A percentile compares a stretch with the other conserved stretches of the same genome.
Evolutionary conservation across 1,139 yeast species (phyloP).

Genomic region (Meyerozyma smithsonii): DNA sequence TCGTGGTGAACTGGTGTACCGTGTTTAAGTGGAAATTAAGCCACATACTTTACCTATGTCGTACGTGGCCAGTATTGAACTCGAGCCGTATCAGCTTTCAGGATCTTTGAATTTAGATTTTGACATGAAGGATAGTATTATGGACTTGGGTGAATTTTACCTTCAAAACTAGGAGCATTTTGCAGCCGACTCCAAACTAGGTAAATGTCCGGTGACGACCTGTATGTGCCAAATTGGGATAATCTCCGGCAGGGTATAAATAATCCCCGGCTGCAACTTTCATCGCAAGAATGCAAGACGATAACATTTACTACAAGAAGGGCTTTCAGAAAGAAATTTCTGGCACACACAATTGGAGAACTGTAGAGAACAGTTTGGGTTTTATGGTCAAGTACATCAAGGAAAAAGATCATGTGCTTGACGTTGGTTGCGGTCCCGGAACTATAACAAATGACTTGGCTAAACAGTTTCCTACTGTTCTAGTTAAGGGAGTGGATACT

Average conservation of each 20-base stretch:
- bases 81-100: too few species aligned
- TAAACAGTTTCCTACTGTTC: slow-evolving; percentile 21
- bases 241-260: too few species aligned
- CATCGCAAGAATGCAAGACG: slow-evolving; percentile 8
- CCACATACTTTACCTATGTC: not conserved
- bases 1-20: too few species aligned
- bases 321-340: slow-evolving; percentile 20
- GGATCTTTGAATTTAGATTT: not conserved
- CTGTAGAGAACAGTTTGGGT: slow-evolving; percentile 24
- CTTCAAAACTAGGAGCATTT: too few species aligned
- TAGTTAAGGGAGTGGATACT: slow-evolving; percentile 32
- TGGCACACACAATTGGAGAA: slow-evolving; percentile 32
- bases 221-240: too few species aligned
- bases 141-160: too few species aligned
- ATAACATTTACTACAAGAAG: slow-evolving; percentile 21
- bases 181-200: too few species aligned
- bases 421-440: slow-evolving; percentile 43
- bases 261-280: too few species aligned
- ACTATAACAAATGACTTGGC: slow-evolving; percentile 35
- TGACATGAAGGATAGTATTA: not conserved
- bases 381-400: slow-evolving; percentile 25
- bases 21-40: not conserved
- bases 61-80: not conserved
- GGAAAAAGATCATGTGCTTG: slow-evolving; percentile 24
- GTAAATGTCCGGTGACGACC: too few species aligned